These are phyloP conservation scores for Fusarium humuli DNA, from an alignment of 2,329 filamentous ascomycete species.

Conservation along the genomic window DNA sequence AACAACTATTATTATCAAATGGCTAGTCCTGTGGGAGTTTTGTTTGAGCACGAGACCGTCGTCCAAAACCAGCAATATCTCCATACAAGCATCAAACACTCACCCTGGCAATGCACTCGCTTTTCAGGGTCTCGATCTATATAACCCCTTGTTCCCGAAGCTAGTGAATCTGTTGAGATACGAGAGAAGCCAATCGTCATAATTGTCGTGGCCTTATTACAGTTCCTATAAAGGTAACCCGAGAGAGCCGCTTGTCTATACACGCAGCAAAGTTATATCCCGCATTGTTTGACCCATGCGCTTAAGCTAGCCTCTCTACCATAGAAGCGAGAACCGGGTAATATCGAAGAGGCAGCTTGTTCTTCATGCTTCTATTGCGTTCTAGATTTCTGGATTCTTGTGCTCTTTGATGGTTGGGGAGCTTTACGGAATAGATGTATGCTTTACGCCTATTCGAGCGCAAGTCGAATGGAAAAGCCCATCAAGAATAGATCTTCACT, in stretches of 20 bases:
- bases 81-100: constrained; percentile 1
- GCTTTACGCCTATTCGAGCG: background rate
- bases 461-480: too few relatives aligned
- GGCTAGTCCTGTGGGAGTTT: background rate
- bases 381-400: background rate
- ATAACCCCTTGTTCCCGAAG: constrained; percentile 16
- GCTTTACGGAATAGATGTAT: background rate
- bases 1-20: background rate
- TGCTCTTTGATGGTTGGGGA: background rate
- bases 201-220: constrained; percentile 14
- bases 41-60: constrained; percentile 6
- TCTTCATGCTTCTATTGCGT: background rate
- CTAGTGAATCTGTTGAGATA: constrained; percentile 32
- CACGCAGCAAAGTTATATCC: constrained; percentile 30
- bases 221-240: constrained; percentile 15
- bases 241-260: constrained; percentile 16
- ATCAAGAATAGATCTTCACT: background rate
- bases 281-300: constrained; percentile 31
- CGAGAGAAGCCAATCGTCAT: constrained; percentile 20
- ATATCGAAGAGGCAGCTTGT: background rate
- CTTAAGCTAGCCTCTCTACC: constrained; percentile 23
- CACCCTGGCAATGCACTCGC: background rate
- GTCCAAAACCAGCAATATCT: constrained; percentile 3
- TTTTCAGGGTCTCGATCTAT: constrained; percentile 33
- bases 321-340: constrained; percentile 8